Percentiles rank a stretch among this genome's conserved stretches.
phyloP scores from a whole-genome alignment of 2,329 filamentous ascomycete genomes.

The Fusarium sororula region DNA sequence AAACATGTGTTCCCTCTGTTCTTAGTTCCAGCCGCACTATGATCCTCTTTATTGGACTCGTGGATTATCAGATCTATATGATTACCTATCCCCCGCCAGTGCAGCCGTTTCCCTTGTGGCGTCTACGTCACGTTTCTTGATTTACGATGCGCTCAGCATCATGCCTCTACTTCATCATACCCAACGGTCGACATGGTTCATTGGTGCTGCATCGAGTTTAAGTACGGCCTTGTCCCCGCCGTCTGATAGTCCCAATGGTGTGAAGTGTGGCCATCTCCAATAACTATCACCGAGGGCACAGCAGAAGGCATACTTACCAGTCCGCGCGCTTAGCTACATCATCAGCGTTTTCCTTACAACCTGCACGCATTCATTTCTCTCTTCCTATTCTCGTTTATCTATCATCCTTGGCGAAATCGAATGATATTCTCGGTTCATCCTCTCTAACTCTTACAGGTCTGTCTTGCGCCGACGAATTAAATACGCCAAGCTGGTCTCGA shows the following conservation, averaged over 20 bases:
- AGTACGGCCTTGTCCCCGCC: neutral
- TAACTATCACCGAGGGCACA: conserved; percentile 8
- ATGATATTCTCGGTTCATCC: neutral
- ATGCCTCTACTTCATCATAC: neutral
- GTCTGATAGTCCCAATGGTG: neutral
- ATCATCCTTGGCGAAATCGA: neutral
- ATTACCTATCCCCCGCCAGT: conserved; percentile 18
- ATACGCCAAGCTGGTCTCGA: conserved; percentile 22
- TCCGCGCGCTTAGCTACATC: conserved; percentile 34
- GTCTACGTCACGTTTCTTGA: conserved; percentile 39
- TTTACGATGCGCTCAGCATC: conserved; percentile 27
- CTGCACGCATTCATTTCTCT: neutral
- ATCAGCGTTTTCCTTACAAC: conserved; percentile 11
- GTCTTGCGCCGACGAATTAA: conserved; percentile 22
- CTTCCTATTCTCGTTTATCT: neutral
- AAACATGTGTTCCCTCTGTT: neutral
- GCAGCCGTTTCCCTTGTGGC: conserved; percentile 23
- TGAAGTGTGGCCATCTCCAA: neutral
- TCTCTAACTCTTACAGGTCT: conserved; percentile 27
- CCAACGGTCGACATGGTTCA: neutral
- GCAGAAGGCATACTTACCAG: conserved; percentile 13
- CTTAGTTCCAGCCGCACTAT: neutral
- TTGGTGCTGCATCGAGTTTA: neutral
- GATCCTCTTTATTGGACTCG: neutral
- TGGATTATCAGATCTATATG: conserved; percentile 5